Percentiles rank a stretch among this genome's conserved stretches.
Conservation (phyloP, 2,329 filamentous ascomycete genomes). For the Colletotrichum spaethianum region DNA sequence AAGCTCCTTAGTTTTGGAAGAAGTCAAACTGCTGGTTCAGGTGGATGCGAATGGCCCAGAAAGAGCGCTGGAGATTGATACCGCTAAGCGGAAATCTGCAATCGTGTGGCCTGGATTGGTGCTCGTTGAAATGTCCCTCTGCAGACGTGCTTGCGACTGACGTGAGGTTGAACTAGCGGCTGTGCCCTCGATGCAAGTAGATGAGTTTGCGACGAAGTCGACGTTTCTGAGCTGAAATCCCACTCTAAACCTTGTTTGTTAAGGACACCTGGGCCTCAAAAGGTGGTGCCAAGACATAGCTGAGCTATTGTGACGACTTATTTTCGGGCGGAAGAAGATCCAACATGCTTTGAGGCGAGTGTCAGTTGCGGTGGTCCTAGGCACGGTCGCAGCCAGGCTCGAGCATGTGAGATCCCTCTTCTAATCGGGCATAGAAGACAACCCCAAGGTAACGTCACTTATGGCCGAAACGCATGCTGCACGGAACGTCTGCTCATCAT, state of each 20-base stretch:
- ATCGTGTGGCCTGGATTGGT: not conserved
- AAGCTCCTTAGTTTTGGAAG: conserved; percentile 26
- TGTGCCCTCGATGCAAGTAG: not conserved
- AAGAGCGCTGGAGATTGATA: conserved; percentile 1
- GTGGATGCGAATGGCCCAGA: conserved; percentile 11
- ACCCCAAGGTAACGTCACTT: not conserved
- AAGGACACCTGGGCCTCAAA: conserved; percentile 4
- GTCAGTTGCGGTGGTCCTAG: not conserved
- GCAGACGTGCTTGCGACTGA: not conserved
- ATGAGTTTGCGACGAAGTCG: conserved; percentile 2
- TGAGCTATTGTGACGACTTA: not conserved
- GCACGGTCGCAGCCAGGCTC: conserved; percentile 10
- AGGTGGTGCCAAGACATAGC: conserved; percentile 7
- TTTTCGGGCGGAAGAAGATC: conserved; percentile 10
- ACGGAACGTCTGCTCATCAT: conserved; percentile 3
- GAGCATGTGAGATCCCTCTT: conserved; percentile 26
- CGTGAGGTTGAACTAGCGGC: not conserved
- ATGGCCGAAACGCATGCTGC: conserved; percentile 21
- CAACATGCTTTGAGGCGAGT: conserved; percentile 9
- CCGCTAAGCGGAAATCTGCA: not conserved
- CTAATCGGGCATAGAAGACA: not conserved
- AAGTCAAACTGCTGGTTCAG: conserved; percentile 25
- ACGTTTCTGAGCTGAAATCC: conserved; percentile 14
- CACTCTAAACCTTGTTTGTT: conserved; percentile 12
- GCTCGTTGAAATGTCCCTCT: not conserved